Base-by-base conservation (phyloP, 176 grass and related monocot species). In the Cymbopogon citratus region DNA sequence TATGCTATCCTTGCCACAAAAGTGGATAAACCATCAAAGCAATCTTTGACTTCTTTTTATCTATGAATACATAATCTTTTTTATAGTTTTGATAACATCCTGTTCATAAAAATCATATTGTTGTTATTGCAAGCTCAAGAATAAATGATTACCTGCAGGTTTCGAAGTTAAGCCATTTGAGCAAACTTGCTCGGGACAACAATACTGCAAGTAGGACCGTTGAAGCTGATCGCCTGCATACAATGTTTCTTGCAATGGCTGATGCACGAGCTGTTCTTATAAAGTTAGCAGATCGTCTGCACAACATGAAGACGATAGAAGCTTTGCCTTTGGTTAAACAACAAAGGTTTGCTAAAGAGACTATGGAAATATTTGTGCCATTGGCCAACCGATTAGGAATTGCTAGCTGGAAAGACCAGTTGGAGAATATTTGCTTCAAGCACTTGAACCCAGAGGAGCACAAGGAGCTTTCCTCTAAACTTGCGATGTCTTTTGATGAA, bases 161-260 rank as follows among this genome's bases (percentile, higher is more conserved):
- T 24, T 98, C 95, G 0, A 94, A 98, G 66, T 80, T 98, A 48
- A 98, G 95, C 71, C 86, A 98, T 41, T 86, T 98, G 81, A 98
- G 95, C 84, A 91, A 98, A 74, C 90, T 94, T 89, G 95, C 95
- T 63, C 88, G 95, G 38, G 95, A 98, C 46, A 95, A 88, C 63
- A 84, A 94, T 84, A 98, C 92, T 40, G 95, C 95, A 61, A 93
- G 90, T 85, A 85, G 87, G 72, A 98, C 86, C 44, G 86, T 84
- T 61, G 95, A 98, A 60, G 95, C 92, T 75, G 95, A 98, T 45
- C 90, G 95, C n/a, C 79, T 98, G 69, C 95, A 98, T 61, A 98
- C 95, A 69, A 98, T 94, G 92, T 92, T 94, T 83, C 92, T 98
- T 79, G 95, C 92, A 61, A 98, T 98, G 95, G 88, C 90, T 68